Evolutionary conservation across 1,284 basidiomycete genomes (phyloP).

Genomic region (Omphalotus olearius): DNA sequence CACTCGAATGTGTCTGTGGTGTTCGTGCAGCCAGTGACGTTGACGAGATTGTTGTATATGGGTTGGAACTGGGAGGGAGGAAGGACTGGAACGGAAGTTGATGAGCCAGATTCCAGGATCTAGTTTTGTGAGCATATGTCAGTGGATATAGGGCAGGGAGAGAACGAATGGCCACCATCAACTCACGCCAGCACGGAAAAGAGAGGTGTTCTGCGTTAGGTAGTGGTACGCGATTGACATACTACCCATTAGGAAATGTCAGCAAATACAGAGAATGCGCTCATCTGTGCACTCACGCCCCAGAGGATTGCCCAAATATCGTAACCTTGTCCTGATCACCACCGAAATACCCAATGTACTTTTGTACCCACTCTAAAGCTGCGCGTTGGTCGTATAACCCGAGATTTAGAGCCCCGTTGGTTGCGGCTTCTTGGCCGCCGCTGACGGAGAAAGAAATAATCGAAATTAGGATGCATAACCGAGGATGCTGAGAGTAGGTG

Average conservation of each 20-base stretch:
- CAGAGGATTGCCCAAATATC: neutral
- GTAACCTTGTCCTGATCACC: conserved; percentile 27
- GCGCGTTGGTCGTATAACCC: conserved; percentile 32
- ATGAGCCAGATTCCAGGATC: conserved; percentile 17
- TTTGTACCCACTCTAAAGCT: conserved; percentile 33
- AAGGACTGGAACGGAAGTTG: conserved; percentile 20
- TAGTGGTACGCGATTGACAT: conserved; percentile 4
- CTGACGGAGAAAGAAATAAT: conserved; percentile 16
- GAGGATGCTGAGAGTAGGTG: neutral
- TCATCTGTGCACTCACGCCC: neutral
- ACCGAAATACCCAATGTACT: conserved; percentile 33
- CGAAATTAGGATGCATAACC: neutral
- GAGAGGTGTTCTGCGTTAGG: neutral
- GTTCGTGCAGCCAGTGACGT: conserved; percentile 16
- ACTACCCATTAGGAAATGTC: neutral
- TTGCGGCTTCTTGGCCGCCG: conserved; percentile 26
- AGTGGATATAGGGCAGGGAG: neutral
- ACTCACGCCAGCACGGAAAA: conserved; percentile 2
- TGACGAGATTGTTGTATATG: conserved; percentile 19
- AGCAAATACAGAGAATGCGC: neutral
- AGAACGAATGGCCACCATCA: too few relatives aligned
- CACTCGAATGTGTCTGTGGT: conserved; percentile 18
- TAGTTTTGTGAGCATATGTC: too few relatives aligned
- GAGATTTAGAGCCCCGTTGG: conserved; percentile 28
- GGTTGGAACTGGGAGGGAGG: conserved; percentile 15